Evolutionary conservation across 805 yeast species (phyloP).

Genomic region (Starmerella cellae): DNA sequence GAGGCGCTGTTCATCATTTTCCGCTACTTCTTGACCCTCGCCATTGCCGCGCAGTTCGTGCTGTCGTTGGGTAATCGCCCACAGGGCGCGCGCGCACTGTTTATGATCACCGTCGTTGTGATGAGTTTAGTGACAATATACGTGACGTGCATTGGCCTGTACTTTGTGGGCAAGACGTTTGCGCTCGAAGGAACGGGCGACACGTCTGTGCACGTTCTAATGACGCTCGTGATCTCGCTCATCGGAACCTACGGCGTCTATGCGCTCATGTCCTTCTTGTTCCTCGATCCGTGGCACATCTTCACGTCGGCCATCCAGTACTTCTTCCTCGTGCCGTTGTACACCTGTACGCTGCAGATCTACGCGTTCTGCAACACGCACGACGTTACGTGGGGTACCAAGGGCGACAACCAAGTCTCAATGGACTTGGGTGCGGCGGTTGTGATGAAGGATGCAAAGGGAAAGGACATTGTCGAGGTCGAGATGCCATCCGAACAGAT

Average conservation of each 20-base stretch:
- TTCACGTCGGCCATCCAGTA: constrained; percentile 77
- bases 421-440: constrained; percentile 69
- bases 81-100: constrained; percentile 78
- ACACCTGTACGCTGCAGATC: constrained; percentile 82
- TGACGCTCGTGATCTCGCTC: constrained; percentile 68
- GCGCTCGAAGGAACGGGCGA: constrained; percentile 23
- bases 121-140: constrained; percentile 69
- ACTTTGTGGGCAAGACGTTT: constrained; percentile 53
- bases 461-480: constrained; percentile 70
- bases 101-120: constrained; percentile 56
- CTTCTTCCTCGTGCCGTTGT: constrained; percentile 78
- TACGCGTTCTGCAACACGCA: constrained; percentile 97
- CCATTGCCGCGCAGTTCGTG: constrained; percentile 74
- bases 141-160: constrained; percentile 69
- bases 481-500: constrained; percentile 57
- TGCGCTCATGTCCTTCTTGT: constrained; percentile 63
- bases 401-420: constrained; percentile 71
- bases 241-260: constrained; percentile 88
- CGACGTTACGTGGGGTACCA: constrained; percentile 98
- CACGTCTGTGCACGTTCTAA: constrained; percentile 33
- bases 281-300: constrained; percentile 95
- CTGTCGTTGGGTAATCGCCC: constrained; percentile 96
- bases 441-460: constrained; percentile 58
- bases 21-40: constrained; percentile 73
- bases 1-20: constrained; percentile 69